Conservation (phyloP, 2,329 filamentous ascomycete species). For the Dactylella cylindrospora region DNA sequence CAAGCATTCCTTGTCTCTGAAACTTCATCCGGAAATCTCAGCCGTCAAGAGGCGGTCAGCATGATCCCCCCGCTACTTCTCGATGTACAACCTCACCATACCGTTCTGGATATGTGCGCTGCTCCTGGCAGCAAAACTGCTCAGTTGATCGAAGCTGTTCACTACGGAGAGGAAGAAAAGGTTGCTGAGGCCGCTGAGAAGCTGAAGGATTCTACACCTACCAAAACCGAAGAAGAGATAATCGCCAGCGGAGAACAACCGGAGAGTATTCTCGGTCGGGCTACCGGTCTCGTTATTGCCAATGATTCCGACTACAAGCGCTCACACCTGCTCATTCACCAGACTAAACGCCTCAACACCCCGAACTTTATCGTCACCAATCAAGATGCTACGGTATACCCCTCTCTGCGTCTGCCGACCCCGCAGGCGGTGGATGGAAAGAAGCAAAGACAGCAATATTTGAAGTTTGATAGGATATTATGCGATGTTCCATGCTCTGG, state of each 20-base stretch:
- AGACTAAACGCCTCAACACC: conserved; percentile 94
- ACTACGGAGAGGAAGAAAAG: conserved; percentile 84
- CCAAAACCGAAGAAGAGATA: conserved; percentile 53
- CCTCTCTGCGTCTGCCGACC: conserved; percentile 79
- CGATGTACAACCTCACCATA: conserved; percentile 87
- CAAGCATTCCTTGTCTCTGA: conserved; percentile 98
- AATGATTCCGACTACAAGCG: conserved; percentile 97
- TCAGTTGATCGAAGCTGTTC: conserved; percentile 91
- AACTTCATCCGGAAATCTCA: conserved; percentile 95
- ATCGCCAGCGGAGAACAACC: conserved; percentile 54
- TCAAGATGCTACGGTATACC: conserved; percentile 94
- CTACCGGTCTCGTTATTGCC: conserved; percentile 87
- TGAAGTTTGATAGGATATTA: conserved; percentile 95
- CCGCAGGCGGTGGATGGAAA: conserved; percentile 58
- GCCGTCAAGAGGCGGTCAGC: conserved; percentile 93
- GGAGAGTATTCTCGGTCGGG: conserved; percentile 64
- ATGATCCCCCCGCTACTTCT: conserved; percentile 97
- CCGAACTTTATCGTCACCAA: conserved; percentile 97
- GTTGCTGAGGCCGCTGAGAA: conserved; percentile 55
- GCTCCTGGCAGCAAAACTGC: conserved; percentile 96
- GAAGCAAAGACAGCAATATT: conserved; percentile 65
- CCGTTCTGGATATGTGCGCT: conserved; percentile 91
- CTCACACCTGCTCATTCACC: conserved; percentile 94
- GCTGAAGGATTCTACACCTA: conserved; percentile 43
- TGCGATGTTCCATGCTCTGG: conserved; percentile 97